phyloP scores from a whole-genome alignment of 257 asterid genomes.

The Salvia rosmarinus region DNA sequence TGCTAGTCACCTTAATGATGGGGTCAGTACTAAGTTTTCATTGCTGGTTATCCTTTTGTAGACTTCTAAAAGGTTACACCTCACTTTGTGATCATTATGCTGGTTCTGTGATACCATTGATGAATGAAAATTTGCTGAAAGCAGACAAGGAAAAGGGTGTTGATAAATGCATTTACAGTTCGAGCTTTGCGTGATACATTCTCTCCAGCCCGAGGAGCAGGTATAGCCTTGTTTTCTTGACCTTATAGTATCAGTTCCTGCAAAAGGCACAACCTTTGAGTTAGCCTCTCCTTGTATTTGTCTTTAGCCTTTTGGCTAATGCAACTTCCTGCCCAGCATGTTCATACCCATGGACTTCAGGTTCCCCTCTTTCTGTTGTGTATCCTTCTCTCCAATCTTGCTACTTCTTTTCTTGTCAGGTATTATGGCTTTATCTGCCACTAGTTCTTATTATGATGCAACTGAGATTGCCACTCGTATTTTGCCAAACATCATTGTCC shows the following conservation, averaged over 20 bases:
- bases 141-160: conserved; percentile 95
- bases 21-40: conserved; percentile 63
- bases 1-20: conserved; percentile 90
- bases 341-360: conserved; percentile 15
- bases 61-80: conserved; percentile 31
- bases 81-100: conserved; percentile 23
- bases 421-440: conserved; percentile 92
- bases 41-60: conserved; percentile 24
- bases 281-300: conserved; percentile 21
- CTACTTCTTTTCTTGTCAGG: conserved; percentile 54
- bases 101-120: conserved; percentile 23
- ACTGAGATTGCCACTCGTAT: conserved; percentile 95
- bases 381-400: conserved; percentile 19
- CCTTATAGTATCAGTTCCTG: conserved; percentile 9
- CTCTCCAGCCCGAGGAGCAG: conserved; percentile 99
- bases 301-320: conserved; percentile 26
- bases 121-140: conserved; percentile 35
- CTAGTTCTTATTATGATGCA: conserved; percentile 86
- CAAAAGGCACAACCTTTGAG: conserved; percentile 23
- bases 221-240: conserved; percentile 43
- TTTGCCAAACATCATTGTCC: conserved; percentile 81
- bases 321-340: conserved; percentile 5
- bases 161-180: conserved; percentile 93
- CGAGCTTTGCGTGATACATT: conserved; percentile 98
- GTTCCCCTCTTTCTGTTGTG: not conserved